These are phyloP conservation scores for Colletotrichum nymphaeae DNA, from an alignment of 2,329 filamentous ascomycete species.

Conservation along the genomic window DNA sequence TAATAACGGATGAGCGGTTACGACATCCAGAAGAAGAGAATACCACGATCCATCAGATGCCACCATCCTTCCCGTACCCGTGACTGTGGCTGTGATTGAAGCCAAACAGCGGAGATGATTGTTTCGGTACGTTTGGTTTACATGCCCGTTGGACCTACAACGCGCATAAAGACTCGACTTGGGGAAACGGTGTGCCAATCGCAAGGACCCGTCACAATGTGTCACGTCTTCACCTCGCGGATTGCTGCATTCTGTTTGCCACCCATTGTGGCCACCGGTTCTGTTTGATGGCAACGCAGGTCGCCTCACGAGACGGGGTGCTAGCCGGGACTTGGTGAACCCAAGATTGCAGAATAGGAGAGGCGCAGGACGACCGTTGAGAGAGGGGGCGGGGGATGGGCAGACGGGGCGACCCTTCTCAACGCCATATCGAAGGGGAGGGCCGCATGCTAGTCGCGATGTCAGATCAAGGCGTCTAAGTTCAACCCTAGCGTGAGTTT, in stretches of 20 bases:
- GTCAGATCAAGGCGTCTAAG: not conserved
- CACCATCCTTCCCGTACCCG: not conserved
- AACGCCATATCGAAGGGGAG: not conserved
- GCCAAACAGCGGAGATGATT: not conserved
- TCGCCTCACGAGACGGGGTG: slow-evolving; percentile 19
- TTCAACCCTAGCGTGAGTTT: not conserved
- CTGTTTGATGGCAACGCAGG: slow-evolving; percentile 7
- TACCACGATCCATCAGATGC: slow-evolving; percentile 26
- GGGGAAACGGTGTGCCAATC: not conserved
- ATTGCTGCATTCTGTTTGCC: not conserved
- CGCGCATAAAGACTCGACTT: not conserved
- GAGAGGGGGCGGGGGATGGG: not conserved
- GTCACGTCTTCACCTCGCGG: not conserved
- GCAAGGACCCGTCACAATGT: not conserved
- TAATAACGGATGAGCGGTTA: slow-evolving; percentile 30
- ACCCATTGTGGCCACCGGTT: not conserved
- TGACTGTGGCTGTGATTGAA: too few species aligned
- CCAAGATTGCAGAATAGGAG: not conserved
- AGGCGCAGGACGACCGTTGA: not conserved
- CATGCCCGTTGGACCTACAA: not conserved
- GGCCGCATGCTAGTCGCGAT: not conserved
- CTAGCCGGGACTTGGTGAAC: not conserved
- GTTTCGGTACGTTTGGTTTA: not conserved
- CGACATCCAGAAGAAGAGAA: slow-evolving; percentile 22
- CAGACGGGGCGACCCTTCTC: not conserved